Evolutionary conservation across 768 basidiomycete genomes (phyloP).

Genomic region (Lentinula guzmanii): DNA sequence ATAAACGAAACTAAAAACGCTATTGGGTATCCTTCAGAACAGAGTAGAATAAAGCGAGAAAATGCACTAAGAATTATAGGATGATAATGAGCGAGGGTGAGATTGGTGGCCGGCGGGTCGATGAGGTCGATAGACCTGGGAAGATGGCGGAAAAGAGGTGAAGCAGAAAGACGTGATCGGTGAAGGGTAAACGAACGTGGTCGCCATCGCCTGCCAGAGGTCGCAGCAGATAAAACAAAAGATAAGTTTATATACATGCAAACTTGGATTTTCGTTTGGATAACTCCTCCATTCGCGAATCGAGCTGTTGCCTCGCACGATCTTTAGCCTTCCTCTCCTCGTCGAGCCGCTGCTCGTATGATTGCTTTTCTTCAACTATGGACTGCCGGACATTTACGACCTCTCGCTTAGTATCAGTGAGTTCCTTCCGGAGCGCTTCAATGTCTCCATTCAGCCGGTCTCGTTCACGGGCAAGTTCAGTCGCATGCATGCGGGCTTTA

Average conservation of each 20-base stretch:
- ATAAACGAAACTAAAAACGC: neutral
- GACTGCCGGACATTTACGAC: slow-evolving; percentile 72
- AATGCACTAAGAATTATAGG: neutral
- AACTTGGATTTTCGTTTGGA: slow-evolving; percentile 87
- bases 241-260: slow-evolving; percentile 63
- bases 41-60: neutral
- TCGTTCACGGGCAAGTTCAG: slow-evolving; percentile 82
- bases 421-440: slow-evolving; percentile 63
- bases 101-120: neutral
- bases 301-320: slow-evolving; percentile 80
- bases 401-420: slow-evolving; percentile 75
- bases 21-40: neutral
- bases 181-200: slow-evolving; percentile 10
- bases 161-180: slow-evolving; percentile 15
- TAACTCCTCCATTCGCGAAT: slow-evolving; percentile 83
- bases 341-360: slow-evolving; percentile 74
- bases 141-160: slow-evolving; percentile 18
- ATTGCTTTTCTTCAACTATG: slow-evolving; percentile 84
- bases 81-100: neutral
- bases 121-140: neutral
- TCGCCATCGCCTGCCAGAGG: slow-evolving; percentile 7
- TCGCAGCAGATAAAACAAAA: slow-evolving; percentile 12
- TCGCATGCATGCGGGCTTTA: slow-evolving; percentile 91
- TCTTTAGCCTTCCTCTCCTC: slow-evolving; percentile 89
- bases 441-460: slow-evolving; percentile 66